These are phyloP conservation scores for Dactylellina sp. DNA, from an alignment of 2,329 filamentous ascomycete genomes.

Conservation along the genomic window DNA sequence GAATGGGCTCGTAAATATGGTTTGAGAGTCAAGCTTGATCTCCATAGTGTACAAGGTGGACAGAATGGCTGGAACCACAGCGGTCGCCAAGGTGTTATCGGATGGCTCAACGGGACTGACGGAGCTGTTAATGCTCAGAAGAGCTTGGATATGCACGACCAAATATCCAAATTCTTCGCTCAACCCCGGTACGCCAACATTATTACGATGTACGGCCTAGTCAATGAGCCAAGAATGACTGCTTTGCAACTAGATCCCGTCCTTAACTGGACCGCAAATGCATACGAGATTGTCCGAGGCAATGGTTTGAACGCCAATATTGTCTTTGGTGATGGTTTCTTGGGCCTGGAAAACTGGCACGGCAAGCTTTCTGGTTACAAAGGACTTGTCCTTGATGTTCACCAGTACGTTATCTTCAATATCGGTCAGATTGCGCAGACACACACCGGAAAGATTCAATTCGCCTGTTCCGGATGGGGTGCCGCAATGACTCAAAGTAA, in stretches of 20 bases:
- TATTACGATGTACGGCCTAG: slow-evolving; percentile 90
- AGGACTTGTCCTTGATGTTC: slow-evolving; percentile 88
- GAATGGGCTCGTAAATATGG: slow-evolving; percentile 95
- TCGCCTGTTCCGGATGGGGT: slow-evolving; percentile 89
- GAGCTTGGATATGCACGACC: slow-evolving; percentile 86
- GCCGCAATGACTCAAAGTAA: slow-evolving; percentile 79
- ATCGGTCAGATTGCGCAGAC: slow-evolving; percentile 82
- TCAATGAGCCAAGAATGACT: slow-evolving; percentile 93
- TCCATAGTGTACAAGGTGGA: slow-evolving; percentile 90
- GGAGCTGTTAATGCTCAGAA: slow-evolving; percentile 65
- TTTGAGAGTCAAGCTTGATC: slow-evolving; percentile 88
- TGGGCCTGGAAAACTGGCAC: slow-evolving; percentile 91
- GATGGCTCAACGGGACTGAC: slow-evolving; percentile 91
- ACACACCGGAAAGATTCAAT: slow-evolving; percentile 84
- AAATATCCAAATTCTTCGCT: slow-evolving; percentile 89
- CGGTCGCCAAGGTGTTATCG: slow-evolving; percentile 80
- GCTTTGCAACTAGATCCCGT: slow-evolving; percentile 75
- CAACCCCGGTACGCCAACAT: slow-evolving; percentile 93
- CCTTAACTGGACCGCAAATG: slow-evolving; percentile 80
- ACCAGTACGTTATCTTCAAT: slow-evolving; percentile 99
- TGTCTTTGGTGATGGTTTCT: slow-evolving; percentile 94
- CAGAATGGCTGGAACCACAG: slow-evolving; percentile 99
- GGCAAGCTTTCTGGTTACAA: slow-evolving; percentile 78
- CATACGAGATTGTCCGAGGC: slow-evolving; percentile 76
- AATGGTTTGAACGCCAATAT: slow-evolving; percentile 79